Conservation (phyloP, 1,139 yeast genomes). For the Magnusiomyces suaveolens region DNA sequence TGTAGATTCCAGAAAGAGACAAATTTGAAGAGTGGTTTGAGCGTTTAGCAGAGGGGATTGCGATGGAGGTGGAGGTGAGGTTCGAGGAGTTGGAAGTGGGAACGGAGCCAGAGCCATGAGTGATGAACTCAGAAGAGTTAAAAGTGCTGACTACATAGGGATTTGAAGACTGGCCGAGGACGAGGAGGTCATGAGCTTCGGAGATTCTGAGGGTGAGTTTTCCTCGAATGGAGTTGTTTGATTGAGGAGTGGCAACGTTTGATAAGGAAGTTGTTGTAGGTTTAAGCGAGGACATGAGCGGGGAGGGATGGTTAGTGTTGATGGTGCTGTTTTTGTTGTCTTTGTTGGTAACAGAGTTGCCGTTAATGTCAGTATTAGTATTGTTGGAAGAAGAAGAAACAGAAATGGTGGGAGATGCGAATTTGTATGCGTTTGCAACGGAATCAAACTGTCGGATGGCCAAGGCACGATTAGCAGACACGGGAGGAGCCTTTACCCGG, state of each 20-base stretch:
- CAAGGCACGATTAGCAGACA: not conserved
- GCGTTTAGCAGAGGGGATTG: constrained; percentile 30
- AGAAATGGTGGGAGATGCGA: too few relatives aligned
- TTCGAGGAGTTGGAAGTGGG: not conserved
- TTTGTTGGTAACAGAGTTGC: not conserved
- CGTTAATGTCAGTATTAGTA: too few relatives aligned
- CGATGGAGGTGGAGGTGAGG: constrained; percentile 25
- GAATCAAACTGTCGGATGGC: not conserved
- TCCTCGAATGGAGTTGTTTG: constrained; percentile 36
- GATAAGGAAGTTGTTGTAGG: constrained; percentile 1
- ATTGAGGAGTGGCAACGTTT: constrained; percentile 13
- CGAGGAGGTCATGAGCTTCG: constrained; percentile 62
- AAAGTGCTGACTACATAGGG: constrained; percentile 92
- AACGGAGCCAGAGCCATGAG: constrained; percentile 45
- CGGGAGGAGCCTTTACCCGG: not conserved
- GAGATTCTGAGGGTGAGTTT: constrained; percentile 70
- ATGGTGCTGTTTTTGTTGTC: not conserved
- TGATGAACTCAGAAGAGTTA: constrained; percentile 83
- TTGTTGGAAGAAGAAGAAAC: too few relatives aligned
- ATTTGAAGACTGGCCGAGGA: constrained; percentile 45
- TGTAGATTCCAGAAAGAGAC: constrained; percentile 1
- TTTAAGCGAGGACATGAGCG: not conserved
- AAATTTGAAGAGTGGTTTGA: constrained; percentile 9
- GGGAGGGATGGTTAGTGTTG: not conserved
- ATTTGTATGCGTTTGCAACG: not conserved